Conservation (phyloP, 768 basidiomycete species). For the Mycena kentingensis region DNA sequence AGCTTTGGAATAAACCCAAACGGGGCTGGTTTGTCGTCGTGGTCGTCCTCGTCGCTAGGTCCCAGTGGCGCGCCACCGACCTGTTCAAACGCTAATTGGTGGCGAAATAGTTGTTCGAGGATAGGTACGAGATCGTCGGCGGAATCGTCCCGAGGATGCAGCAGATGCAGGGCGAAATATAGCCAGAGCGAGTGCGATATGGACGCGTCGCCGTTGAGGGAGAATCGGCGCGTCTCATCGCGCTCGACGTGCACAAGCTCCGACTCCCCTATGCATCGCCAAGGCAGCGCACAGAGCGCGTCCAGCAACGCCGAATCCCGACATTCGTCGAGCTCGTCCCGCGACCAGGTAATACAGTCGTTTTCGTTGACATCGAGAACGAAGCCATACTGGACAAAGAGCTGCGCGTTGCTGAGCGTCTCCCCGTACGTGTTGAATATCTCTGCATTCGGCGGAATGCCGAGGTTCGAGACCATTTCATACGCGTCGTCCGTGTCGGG, state of each 20-base stretch:
- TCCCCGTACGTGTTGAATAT: constrained; percentile 83
- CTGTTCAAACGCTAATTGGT: constrained; percentile 18
- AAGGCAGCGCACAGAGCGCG: constrained; percentile 12
- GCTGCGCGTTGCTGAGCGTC: constrained; percentile 60
- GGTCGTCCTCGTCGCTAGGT: constrained; percentile 11
- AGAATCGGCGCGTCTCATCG: constrained; percentile 32
- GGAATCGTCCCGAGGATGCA: neutral
- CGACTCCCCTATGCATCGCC: constrained; percentile 24
- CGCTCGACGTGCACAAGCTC: constrained; percentile 21
- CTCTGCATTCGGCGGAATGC: constrained; percentile 53
- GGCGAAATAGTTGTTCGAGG: constrained; percentile 8
- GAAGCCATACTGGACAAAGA: constrained; percentile 75
- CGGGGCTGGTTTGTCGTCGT: neutral
- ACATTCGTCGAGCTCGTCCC: constrained; percentile 31
- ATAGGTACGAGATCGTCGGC: constrained; percentile 5
- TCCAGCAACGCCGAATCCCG: constrained; percentile 3
- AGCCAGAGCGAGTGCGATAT: constrained; percentile 55
- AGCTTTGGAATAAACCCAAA: constrained; percentile 18
- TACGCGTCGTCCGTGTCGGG: constrained; percentile 42
- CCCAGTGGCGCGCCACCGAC: constrained; percentile 10
- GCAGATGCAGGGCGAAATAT: constrained; percentile 36
- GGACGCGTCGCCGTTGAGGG: constrained; percentile 52
- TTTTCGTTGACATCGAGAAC: constrained; percentile 70
- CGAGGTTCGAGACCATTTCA: constrained; percentile 67
- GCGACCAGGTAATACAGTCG: constrained; percentile 53